Evolutionary conservation across 106 monocot genomes (phyloP).

Genomic region (Allium fistulosum): DNA sequence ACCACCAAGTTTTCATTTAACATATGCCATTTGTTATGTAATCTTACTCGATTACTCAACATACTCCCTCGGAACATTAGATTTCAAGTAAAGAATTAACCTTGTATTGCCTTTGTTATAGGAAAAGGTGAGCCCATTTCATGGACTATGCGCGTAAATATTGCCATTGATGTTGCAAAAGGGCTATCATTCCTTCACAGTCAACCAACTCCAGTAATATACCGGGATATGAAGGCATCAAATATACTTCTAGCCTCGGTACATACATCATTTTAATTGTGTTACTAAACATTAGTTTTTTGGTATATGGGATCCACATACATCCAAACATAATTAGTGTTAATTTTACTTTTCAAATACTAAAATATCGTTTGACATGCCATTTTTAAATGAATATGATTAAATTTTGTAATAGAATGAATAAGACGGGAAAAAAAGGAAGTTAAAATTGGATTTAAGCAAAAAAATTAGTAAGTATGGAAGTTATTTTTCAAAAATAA

Average conservation of each 20-base stretch:
- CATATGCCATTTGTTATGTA: background rate
- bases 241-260: conserved; percentile 88
- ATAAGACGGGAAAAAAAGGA: too few relatives aligned
- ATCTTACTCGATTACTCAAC: background rate
- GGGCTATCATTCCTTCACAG: conserved; percentile 69
- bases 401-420: too few relatives aligned
- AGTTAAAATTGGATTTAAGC: too few relatives aligned
- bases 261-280: background rate
- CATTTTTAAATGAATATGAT: too few relatives aligned
- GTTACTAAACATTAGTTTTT: too few relatives aligned
- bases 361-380: too few relatives aligned
- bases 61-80: background rate
- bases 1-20: background rate
- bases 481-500: too few relatives aligned
- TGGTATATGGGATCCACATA: too few relatives aligned
- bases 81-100: background rate
- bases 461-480: too few relatives aligned
- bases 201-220: conserved; percentile 68
- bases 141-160: conserved; percentile 57
- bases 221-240: conserved; percentile 83
- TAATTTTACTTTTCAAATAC: too few relatives aligned
- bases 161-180: conserved; percentile 77
- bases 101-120: conserved; percentile 10
- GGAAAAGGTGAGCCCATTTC: conserved; percentile 58
- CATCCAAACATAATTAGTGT: too few relatives aligned